These are phyloP conservation scores for Ogataea haglerorum DNA, from an alignment of 805 yeast species.

Conservation along the genomic window DNA sequence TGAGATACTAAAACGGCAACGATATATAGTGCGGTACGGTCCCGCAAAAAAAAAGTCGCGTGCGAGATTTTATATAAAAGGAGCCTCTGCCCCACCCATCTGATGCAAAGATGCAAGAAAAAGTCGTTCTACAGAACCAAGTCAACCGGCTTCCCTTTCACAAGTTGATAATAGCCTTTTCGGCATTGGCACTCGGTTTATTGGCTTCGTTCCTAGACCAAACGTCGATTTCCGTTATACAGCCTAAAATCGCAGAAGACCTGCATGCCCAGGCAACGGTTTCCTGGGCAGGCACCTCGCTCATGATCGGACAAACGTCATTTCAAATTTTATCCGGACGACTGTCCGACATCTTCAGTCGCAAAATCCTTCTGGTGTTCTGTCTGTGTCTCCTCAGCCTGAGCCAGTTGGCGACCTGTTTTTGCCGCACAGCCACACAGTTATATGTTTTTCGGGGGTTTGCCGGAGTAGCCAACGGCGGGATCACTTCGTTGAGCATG, in stretches of 20 bases:
- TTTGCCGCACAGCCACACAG: slow-evolving; percentile 46
- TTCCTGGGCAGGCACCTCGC: slow-evolving; percentile 59
- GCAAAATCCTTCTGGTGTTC: slow-evolving; percentile 42
- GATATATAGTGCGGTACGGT: slow-evolving; percentile 1
- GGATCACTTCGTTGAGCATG: slow-evolving; percentile 48
- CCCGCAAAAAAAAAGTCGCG: slow-evolving; percentile 3
- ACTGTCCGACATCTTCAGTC: slow-evolving; percentile 51
- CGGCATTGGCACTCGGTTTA: slow-evolving; percentile 37
- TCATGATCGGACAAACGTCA: slow-evolving; percentile 47
- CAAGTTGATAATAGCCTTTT: slow-evolving; percentile 37
- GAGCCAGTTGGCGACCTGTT: slow-evolving; percentile 49
- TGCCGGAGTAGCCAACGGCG: slow-evolving; percentile 57
- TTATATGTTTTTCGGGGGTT: slow-evolving; percentile 51
- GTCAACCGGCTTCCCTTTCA: slow-evolving; percentile 38
- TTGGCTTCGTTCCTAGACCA: slow-evolving; percentile 48
- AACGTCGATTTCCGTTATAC: slow-evolving; percentile 45
- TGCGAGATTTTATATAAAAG: not conserved
- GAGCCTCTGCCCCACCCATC: not conserved
- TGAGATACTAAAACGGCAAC: too few relatives aligned
- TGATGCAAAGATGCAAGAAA: not conserved
- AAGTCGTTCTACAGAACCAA: slow-evolving; percentile 33
- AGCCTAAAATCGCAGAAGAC: slow-evolving; percentile 46
- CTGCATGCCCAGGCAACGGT: slow-evolving; percentile 42
- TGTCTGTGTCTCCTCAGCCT: slow-evolving; percentile 39
- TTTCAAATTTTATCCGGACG: slow-evolving; percentile 55